Conservation (phyloP, 805 yeast genomes). For the Hanseniaspora clermontiae region DNA sequence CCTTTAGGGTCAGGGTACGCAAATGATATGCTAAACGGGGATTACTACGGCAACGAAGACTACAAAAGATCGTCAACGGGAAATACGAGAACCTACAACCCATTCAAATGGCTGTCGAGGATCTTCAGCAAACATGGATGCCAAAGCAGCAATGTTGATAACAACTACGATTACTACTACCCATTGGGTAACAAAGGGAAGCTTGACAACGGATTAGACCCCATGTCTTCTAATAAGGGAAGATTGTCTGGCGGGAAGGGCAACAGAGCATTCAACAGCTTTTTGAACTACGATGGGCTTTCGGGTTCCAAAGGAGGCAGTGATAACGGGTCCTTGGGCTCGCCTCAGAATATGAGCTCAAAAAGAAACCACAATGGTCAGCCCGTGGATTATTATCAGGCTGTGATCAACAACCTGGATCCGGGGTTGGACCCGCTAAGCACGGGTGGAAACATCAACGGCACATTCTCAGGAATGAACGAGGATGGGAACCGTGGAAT, state of each 20-base stretch:
- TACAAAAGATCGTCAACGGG: background rate
- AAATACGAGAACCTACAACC: background rate
- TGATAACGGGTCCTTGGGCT: background rate
- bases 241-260: background rate
- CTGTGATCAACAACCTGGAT: conserved; percentile 9
- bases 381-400: conserved; percentile 8
- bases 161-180: background rate
- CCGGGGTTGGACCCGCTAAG: background rate
- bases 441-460: background rate
- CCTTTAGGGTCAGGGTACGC: background rate
- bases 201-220: background rate
- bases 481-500: background rate
- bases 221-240: background rate
- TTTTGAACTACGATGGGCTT: background rate
- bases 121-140: background rate
- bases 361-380: background rate
- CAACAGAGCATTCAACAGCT: background rate
- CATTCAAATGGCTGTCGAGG: conserved; percentile 3
- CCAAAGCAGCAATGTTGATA: background rate
- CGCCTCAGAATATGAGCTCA: background rate
- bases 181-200: background rate
- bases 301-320: background rate
- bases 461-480: background rate
- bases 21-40: background rate
- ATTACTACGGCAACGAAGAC: background rate